Base-by-base conservation (phyloP, 306 rosid species). In the Pterocarpus santalinus region DNA sequence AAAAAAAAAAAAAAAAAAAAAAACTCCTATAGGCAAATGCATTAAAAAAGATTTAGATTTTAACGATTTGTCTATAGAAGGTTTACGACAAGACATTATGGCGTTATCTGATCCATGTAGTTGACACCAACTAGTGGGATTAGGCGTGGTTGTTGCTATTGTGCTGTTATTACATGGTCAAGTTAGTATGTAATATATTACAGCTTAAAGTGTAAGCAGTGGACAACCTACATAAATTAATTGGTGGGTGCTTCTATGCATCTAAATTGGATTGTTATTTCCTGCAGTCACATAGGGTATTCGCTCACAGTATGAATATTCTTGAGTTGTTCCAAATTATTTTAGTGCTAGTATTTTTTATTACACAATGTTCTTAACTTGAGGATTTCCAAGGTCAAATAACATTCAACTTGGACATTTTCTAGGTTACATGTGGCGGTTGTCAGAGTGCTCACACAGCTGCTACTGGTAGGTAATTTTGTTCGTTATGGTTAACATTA, bases 381-480 rank as follows among this genome's bases (percentile, higher is more conserved):
- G 74, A 74, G 87, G 69, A 69, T 73, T 77, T 78, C 73, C 64
- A 32, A 53, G 67, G 65, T 78, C 64, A 79, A 86, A 69, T 84
- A 80, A 73, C 85, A 61, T 80, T 85, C 75, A 76, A 16, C 62
- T 53, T 35, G 44, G 38, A 38, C 66, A 76, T 73, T 83, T 87
- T 88, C 76, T 83, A 95, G 99, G 97, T 93, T 64, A 95, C 99
- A 6, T 95, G 99, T 72, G 99, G 99, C 85, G 99, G 99, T 56
- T 95, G 99, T 89, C 97, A 93, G 84, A 95, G 99, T 82, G 97
- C 99, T 56, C 97, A 95, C 69, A 80, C 99, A 55, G 97, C 97
- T 58, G 97, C 97, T 52, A 46, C 90, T 41, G 99, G 97, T 95
- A 79, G 85, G 97, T 80, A 64, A 62, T 76, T 72, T 79, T 38